phyloP scores from a whole-genome alignment of 495 filamentous ascomycete genomes.

The Aspergillus hancockii region DNA sequence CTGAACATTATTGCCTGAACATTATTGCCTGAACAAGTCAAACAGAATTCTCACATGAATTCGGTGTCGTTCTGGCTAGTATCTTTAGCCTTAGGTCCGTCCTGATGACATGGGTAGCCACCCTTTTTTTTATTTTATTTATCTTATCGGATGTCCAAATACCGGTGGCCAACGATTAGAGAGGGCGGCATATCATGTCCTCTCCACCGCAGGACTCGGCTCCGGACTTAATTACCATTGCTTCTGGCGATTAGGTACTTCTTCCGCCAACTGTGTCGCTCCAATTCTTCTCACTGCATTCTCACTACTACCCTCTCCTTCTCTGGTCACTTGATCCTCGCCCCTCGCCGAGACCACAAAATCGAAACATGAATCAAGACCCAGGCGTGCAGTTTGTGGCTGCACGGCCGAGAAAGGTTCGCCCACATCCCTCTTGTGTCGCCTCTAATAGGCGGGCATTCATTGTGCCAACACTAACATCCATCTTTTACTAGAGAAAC shows the following conservation, averaged over 20 bases:
- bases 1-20: not conserved
- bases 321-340: constrained; percentile 1
- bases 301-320: not conserved
- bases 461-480: constrained; percentile 4
- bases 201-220: constrained; percentile 6
- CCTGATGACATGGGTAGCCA: not conserved
- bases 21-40: not conserved
- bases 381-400: constrained; percentile 40
- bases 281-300: constrained; percentile 1
- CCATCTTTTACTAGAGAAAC: constrained; percentile 32
- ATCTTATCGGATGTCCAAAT: not conserved
- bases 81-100: not conserved
- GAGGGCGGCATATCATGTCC: constrained; percentile 4
- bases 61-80: not conserved
- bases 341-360: not conserved
- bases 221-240: not conserved
- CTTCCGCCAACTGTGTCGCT: not conserved
- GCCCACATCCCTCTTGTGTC: constrained; percentile 13
- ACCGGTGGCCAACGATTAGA: not conserved
- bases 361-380: constrained; percentile 37
- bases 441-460: constrained; percentile 25
- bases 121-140: not conserved
- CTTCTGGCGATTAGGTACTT: not conserved
- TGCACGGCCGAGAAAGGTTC: constrained; percentile 45
- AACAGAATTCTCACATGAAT: not conserved